A percentile compares a stretch with the other conserved stretches of the same genome.
Evolutionary conservation across 2,329 filamentous ascomycete species (phyloP).

Genomic region (Xylaria sp.): DNA sequence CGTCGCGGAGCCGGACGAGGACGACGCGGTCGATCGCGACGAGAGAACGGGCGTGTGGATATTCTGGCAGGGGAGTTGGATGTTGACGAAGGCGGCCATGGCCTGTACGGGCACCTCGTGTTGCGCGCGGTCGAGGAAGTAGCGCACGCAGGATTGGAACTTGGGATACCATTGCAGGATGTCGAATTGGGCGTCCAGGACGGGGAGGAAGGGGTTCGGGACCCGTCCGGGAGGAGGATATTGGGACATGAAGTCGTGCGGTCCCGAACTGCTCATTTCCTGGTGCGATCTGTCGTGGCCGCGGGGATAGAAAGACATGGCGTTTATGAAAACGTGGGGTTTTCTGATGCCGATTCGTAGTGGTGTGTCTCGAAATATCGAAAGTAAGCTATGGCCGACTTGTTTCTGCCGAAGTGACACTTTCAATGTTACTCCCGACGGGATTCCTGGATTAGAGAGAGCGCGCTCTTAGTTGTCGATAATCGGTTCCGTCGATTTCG

Average conservation of each 20-base stretch:
- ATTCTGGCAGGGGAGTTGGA: constrained; percentile 81
- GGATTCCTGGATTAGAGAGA: not conserved
- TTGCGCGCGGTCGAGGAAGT: constrained; percentile 89
- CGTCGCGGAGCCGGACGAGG: constrained; percentile 32
- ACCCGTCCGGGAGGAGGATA: constrained; percentile 22
- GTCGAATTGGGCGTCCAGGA: constrained; percentile 51
- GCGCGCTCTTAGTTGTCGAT: constrained; percentile 1
- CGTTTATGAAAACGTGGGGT: not conserved
- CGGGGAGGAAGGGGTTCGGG: constrained; percentile 23
- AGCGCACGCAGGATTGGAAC: constrained; percentile 83
- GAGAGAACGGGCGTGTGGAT: constrained; percentile 40
- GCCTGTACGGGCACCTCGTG: constrained; percentile 78
- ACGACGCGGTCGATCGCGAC: constrained; percentile 34
- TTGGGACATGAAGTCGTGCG: constrained; percentile 24
- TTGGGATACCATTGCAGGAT: constrained; percentile 91
- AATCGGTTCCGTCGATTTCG: constrained; percentile 2
- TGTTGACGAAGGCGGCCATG: constrained; percentile 86
- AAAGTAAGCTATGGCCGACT: not conserved
- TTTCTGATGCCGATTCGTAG: not conserved
- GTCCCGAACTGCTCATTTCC: constrained; percentile 22
- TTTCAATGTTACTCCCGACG: not conserved
- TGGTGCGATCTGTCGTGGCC: constrained; percentile 23
- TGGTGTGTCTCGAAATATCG: not conserved
- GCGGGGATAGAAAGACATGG: constrained; percentile 28
- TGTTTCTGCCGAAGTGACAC: not conserved